Percentiles rank a stretch among this genome's conserved stretches.
Evolutionary conservation across 164 flowering plant genomes (phyloP).

Genomic region (Tetrastigma voinierianum): DNA sequence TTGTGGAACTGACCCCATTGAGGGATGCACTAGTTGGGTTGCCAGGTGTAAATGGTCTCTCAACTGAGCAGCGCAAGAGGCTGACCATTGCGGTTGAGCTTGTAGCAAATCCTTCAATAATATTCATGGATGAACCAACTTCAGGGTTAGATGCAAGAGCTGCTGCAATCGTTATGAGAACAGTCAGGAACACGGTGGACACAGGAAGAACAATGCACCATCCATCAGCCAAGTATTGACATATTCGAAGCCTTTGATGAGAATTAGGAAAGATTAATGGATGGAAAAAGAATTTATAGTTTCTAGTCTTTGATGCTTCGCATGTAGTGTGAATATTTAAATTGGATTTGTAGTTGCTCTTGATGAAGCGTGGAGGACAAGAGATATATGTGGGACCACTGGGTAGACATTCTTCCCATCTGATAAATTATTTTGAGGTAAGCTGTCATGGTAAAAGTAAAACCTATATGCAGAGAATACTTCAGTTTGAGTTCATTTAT

Average conservation of each 20-base stretch:
- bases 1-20: constrained; percentile 43
- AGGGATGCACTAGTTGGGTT: constrained; percentile 61
- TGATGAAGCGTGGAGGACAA: constrained; percentile 57
- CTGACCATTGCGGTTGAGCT: constrained; percentile 75
- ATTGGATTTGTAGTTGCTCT: constrained; percentile 37
- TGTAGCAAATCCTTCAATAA: constrained; percentile 67
- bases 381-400: constrained; percentile 54
- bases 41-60: constrained; percentile 63
- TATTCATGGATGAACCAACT: constrained; percentile 24
- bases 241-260: constrained; percentile 83
- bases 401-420: constrained; percentile 40
- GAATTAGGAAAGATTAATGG: constrained; percentile 21
- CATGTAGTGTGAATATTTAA: not conserved
- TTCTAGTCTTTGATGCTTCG: not conserved
- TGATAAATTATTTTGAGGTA: constrained; percentile 62
- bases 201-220: constrained; percentile 82
- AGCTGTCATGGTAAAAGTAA: not conserved
- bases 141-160: constrained; percentile 25
- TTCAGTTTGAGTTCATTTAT: no score
- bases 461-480: no score
- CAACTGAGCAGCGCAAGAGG: constrained; percentile 73
- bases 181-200: constrained; percentile 68
- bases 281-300: not conserved
- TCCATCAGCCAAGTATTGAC: constrained; percentile 77
- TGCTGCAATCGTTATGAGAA: constrained; percentile 72